These are phyloP conservation scores for Murraya paniculata DNA, from an alignment of 345 rosid species.

Conservation along the genomic window DNA sequence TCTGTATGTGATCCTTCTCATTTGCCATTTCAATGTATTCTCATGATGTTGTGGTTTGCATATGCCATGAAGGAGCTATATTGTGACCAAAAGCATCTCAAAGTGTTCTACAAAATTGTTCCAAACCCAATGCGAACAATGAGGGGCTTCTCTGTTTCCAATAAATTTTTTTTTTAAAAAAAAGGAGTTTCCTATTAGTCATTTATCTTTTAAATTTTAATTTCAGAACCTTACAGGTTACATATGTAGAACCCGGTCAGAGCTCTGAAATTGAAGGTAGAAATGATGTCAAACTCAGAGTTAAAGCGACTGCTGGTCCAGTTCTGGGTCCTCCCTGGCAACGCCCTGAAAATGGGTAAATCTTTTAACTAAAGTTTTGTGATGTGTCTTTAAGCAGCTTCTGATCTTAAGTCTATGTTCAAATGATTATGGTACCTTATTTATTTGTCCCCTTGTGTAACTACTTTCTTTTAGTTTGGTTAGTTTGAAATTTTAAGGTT, in stretches of 20 bases:
- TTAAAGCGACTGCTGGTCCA: conserved; percentile 86
- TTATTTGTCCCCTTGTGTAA: not conserved
- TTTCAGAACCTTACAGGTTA: conserved; percentile 51
- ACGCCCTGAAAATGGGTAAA: conserved; percentile 91
- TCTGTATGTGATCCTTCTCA: not conserved
- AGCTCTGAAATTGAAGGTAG: conserved; percentile 46
- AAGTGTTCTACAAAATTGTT: not conserved
- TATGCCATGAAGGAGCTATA: not conserved
- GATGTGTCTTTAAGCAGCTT: conserved; percentile 7
- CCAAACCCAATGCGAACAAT: not conserved
- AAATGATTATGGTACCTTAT: not conserved
- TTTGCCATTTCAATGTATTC: not conserved
- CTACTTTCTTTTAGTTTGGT: not conserved
- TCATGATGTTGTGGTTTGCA: not conserved
- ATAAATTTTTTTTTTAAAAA: too few species aligned
- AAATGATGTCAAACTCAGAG: conserved; percentile 51
- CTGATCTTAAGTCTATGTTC: not conserved
- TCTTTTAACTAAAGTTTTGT: not conserved
- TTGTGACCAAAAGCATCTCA: not conserved
- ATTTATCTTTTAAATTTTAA: conserved; percentile 19
- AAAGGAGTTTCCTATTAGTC: not conserved
- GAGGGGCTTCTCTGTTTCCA: not conserved
- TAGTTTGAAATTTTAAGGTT: not conserved
- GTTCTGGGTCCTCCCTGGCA: conserved; percentile 98
- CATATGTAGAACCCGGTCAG: conserved; percentile 76